Evolutionary conservation across 2,329 filamentous ascomycete genomes (phyloP), one percentile per base, ranked within the genome.

Genomic region (Clonostachys chloroleuca): DNA sequence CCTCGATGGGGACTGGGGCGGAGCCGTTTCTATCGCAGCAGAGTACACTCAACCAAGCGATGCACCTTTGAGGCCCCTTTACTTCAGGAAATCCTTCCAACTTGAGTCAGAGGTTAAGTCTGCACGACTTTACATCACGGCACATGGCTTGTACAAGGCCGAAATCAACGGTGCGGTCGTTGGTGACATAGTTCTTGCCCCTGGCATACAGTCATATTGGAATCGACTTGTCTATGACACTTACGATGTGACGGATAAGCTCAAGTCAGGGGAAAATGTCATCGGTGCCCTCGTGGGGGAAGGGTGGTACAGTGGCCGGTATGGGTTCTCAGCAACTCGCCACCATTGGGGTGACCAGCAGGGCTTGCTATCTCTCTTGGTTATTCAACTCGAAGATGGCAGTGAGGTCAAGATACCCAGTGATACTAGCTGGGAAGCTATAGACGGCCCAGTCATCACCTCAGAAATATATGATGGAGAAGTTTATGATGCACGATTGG

Each of bases 401-500:
- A 56, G 49, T 3, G 59, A 37, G 0, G 43, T 60, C 2, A 53
- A 51, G 1, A 44, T 73, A 5, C 45, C 55, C 0, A 69, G 68
- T 3, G 69, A 75, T 17, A 54, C 64, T 0, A 60, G 56, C 0
- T 77, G 72, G 73, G 50, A 56, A 10, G 60, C 58, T 3, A 56
- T 45, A 4, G 54, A 54, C 4, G 63, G 69, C 0, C 59, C 69
- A 1, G 59, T 71, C 1, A 45, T 64, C 1, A 53, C 53, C 1
- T 65, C 65, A 1, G 72, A 76, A 20, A 65, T 81, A 3, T 80
- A 80, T 48, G 66, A 80, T 50, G 78, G 78, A 14, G 77, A 82
- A 47, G 53, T 63, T 0, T 81, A 75, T 48, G 73, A 81, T 52
- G 60, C 64, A 0, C 57, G 59, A 4, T 53, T 56, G 6, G 59